Conservation (phyloP, 495 filamentous ascomycete genomes). For the Elasticomyces elasticus region DNA sequence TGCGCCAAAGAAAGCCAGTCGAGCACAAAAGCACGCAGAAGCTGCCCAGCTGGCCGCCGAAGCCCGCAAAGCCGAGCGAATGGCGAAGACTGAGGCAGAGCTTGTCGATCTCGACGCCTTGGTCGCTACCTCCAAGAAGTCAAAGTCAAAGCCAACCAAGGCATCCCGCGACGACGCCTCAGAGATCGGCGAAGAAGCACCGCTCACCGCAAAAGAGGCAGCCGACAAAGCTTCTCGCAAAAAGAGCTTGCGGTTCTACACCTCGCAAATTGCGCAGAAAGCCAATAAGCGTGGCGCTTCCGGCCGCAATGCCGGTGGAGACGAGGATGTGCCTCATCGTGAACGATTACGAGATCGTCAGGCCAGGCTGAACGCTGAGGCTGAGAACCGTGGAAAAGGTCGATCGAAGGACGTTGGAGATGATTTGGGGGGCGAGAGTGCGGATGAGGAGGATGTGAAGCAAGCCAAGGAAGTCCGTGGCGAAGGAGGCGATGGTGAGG, state of each 20-base stretch:
- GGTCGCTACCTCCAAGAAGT: slow-evolving; percentile 30
- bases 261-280: slow-evolving; percentile 89
- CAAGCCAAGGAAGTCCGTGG: slow-evolving; percentile 37
- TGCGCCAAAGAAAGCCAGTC: slow-evolving; percentile 36
- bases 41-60: slow-evolving; percentile 44
- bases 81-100: slow-evolving; percentile 53
- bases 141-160: slow-evolving; percentile 26
- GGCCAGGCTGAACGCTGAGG: slow-evolving; percentile 72
- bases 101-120: slow-evolving; percentile 50
- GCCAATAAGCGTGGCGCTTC: slow-evolving; percentile 74
- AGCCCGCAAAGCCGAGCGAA: slow-evolving; percentile 45
- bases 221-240: slow-evolving; percentile 77
- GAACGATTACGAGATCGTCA: slow-evolving; percentile 80
- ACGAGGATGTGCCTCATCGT: slow-evolving; percentile 80
- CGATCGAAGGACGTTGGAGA: slow-evolving; percentile 46
- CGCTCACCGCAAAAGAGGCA: slow-evolving; percentile 52
- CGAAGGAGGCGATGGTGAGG: slow-evolving; percentile 48
- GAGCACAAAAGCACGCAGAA: slow-evolving; percentile 42
- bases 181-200: slow-evolving; percentile 59
- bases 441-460: slow-evolving; percentile 51
- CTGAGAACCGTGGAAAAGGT: slow-evolving; percentile 70
- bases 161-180: slow-evolving; percentile 3
- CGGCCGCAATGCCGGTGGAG: slow-evolving; percentile 76
- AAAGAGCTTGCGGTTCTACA: slow-evolving; percentile 90
- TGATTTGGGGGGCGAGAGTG: slow-evolving; percentile 45